These are phyloP conservation scores for Adansonia grandidieri DNA, from an alignment of 441 rosid species.

Conservation along the genomic window DNA sequence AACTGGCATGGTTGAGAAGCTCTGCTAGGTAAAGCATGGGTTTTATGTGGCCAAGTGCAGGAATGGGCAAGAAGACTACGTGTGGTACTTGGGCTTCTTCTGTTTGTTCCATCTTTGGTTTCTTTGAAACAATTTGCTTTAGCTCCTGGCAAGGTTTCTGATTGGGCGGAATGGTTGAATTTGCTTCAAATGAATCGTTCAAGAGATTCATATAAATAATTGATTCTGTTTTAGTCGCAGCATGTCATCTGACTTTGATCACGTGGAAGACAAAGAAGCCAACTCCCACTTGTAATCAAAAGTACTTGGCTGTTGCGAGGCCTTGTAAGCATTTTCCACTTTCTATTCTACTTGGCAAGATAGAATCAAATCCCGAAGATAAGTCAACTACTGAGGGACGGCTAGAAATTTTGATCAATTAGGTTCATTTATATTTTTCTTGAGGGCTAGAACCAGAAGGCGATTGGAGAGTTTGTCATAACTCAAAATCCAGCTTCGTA, in stretches of 20 bases:
- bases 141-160: neutral
- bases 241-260: neutral
- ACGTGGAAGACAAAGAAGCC: neutral
- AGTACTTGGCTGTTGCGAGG: neutral
- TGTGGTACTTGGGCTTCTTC: slow-evolving; percentile 24
- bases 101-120: slow-evolving; percentile 21
- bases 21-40: slow-evolving; percentile 43
- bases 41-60: slow-evolving; percentile 41
- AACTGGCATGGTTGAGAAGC: slow-evolving; percentile 34
- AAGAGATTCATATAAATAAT: neutral
- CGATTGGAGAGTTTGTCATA: too few species aligned
- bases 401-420: too few species aligned
- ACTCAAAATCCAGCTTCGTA: too few species aligned
- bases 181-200: neutral
- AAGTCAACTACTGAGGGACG: too few species aligned
- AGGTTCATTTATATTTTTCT: too few species aligned
- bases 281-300: neutral
- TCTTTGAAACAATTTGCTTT: neutral
- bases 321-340: neutral
- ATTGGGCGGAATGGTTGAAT: neutral
- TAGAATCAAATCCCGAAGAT: too few species aligned
- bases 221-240: neutral
- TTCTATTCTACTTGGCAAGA: neutral
- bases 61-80: slow-evolving; percentile 31
- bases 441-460: too few species aligned